Conservation (phyloP, 192 early-diverging fungal genomes). For the Linderina pennispora region DNA sequence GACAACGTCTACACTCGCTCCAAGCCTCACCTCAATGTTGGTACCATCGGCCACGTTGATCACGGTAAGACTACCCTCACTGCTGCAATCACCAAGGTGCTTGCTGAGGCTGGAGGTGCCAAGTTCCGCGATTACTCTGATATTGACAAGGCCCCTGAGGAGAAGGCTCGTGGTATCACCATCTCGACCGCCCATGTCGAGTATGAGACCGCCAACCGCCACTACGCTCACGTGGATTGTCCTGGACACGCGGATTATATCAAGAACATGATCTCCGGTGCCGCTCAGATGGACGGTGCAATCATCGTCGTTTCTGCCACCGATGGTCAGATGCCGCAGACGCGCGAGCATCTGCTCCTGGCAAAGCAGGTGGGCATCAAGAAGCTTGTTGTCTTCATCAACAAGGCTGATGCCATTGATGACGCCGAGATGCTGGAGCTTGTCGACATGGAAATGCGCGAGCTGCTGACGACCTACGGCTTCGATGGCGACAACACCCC, state of each 20-base stretch:
- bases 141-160: conserved; percentile 98
- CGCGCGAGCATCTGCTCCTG: conserved; percentile 94
- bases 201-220: conserved; percentile 84
- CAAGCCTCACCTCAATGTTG: conserved; percentile 99
- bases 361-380: conserved; percentile 94
- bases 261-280: conserved; percentile 99
- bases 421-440: conserved; percentile 97
- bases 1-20: conserved; percentile 66
- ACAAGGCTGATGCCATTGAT: conserved; percentile 97
- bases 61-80: conserved; percentile 99
- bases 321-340: conserved; percentile 98
- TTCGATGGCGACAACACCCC: conserved; percentile 90
- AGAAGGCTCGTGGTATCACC: conserved; percentile 97
- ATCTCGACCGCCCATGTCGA: conserved; percentile 96
- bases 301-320: conserved; percentile 98
- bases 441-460: conserved; percentile 99
- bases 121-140: conserved; percentile 93
- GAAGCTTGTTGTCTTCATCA: conserved; percentile 93
- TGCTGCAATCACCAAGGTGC: conserved; percentile 97
- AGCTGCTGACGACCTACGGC: conserved; percentile 83
- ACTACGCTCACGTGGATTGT: conserved; percentile 95
- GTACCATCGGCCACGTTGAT: conserved; percentile 98
- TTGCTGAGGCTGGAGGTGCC: conserved; percentile 71
- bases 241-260: conserved; percentile 99
- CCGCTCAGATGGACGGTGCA: conserved; percentile 96